Evolutionary conservation across 192 early-diverging fungal species (phyloP), one percentile per base, ranked within the genome.

Genomic region (Podochytrium sp.): DNA sequence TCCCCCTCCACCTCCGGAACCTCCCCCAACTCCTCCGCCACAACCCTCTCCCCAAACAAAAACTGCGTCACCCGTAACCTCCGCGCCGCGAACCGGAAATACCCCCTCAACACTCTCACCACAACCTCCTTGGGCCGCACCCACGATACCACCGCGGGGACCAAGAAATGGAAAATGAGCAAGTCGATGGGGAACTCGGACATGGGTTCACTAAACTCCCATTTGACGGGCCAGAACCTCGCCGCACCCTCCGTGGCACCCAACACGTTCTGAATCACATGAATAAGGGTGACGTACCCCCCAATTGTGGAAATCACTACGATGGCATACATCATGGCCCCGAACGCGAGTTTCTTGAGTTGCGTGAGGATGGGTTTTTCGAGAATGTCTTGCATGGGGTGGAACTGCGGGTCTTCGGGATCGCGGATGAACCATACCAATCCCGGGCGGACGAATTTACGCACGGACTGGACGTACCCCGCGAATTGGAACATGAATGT

Each of bases 391-490:
- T 92, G 89, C 70, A 99, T 92, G 4, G 96, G 94, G 74, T 95
- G 91, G 77, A 97, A 96, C 37, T 94, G 90, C 25, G 95, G 93
- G 75, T 99, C 97, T 55, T 94, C 96, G 1, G 96, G 96, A 73
- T 99, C 96, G 50, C 96, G 90, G 62, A 99, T 94, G 76, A 98
- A 98, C 97, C 97, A 99, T 86, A 99, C 87, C 30, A 98, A 93
- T 23, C 97, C 97, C 1, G 92, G 92, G 0, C 97, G 90, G 34
- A 98, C 88, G 23, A 96, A 84, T 43, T 91, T 87, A 34, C 96
- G 86, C 37, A 93, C 92, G 20, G 90, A 81, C 23, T 90, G 75
- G 2, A 99, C 90, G 77, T 96, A 96, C 5, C 90, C 81, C 2
- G 96, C 92, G 86, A 99, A 94, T 69, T 93, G 87, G 64, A 94